Evolutionary conservation across 306 rosid species (phyloP), one percentile per base, ranked within the genome.

Genomic region (Dryas octopetala): DNA sequence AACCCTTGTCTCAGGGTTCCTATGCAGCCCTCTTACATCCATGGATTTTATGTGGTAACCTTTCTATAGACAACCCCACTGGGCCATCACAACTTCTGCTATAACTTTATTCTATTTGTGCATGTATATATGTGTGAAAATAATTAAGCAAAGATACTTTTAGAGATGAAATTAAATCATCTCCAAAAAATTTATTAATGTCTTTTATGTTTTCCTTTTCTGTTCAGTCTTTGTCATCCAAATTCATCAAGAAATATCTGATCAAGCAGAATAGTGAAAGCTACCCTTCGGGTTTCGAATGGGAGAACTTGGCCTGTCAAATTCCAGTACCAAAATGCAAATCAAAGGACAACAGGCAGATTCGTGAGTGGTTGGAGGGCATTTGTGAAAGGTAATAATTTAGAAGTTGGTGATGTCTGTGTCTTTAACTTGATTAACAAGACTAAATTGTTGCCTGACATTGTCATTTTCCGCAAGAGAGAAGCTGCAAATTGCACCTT

Each of bases 301-400:
- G 78, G 71, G 41, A 74, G 19, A 41, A 50, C 63, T n/a, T 74
- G 71, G 71, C 38, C 26, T 0, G 53, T 74, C 5, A 4, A 17
- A 8, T 63, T 62, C 10, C 16, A 46, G 2, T 11, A n/a, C 6
- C 6, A 4, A 73, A 12, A 11, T 1, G 2, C 6, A 46, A 57
- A 10, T 19, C 26, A 49, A 40, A 13, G 38, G 17, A 1, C 16
- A 4, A 11, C 5, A 0, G 6, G 54, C 9, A 40, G 4, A 61
- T 28, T 79, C 70, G 13, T 50, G 23, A 6, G 0, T 51, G 75
- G 75, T 16, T 74, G 83, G 83, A 44, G 3, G 38, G 23, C 4
- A 10, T 79, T 79, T 74, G 76, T 57, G 4, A 28, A 26, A 52
- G 79, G 74, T 47, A 79, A 67, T 61, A n/a, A 9, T 11, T 38